phyloP scores from a whole-genome alignment of 2,329 filamentous ascomycete species.

The Tolypocladium pustulatum region DNA sequence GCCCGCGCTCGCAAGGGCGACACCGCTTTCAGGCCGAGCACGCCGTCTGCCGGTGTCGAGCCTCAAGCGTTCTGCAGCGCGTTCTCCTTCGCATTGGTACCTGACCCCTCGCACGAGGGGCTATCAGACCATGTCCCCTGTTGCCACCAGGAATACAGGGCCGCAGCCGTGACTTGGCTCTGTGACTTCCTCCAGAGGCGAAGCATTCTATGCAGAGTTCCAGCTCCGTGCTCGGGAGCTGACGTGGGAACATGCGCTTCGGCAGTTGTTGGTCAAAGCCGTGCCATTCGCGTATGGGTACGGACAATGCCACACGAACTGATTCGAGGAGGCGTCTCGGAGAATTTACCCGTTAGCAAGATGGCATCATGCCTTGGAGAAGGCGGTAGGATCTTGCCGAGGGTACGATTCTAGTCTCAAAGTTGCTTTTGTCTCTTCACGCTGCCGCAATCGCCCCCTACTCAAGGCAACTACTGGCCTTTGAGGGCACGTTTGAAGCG shows the following conservation, averaged over 20 bases:
- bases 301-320: neutral
- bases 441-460: neutral
- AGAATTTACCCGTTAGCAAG: neutral
- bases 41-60: neutral
- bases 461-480: neutral
- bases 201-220: neutral
- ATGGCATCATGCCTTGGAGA: neutral
- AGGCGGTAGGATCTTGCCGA: neutral
- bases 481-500: neutral
- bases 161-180: neutral
- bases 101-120: neutral
- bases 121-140: neutral
- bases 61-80: neutral
- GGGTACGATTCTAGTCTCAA: neutral
- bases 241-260: neutral
- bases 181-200: neutral
- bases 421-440: neutral
- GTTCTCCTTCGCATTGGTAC: neutral
- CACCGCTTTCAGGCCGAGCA: neutral
- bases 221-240: neutral
- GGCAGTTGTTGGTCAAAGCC: neutral
- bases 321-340: neutral
- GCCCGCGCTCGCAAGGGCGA: neutral
- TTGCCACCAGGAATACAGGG: neutral
- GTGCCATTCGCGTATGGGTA: neutral